phyloP scores from a whole-genome alignment of 495 filamentous ascomycete genomes.

The Neurospora sublineolata region DNA sequence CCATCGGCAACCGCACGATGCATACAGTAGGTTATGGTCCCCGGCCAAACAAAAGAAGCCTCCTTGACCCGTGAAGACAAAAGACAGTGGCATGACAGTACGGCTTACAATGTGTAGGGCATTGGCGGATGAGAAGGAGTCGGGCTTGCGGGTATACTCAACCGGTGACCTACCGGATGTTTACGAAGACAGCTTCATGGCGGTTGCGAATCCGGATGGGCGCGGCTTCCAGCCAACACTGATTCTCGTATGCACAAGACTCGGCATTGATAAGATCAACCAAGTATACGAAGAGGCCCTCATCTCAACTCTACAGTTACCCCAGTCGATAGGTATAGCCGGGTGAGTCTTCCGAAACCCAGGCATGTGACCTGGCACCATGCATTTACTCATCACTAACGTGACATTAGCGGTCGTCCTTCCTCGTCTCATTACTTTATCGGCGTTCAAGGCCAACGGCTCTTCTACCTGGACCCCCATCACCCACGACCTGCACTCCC shows the following conservation, averaged over 20 bases:
- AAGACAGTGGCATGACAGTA: not conserved
- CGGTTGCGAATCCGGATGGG: slow-evolving; percentile 53
- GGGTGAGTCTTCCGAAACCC: slow-evolving; percentile 49
- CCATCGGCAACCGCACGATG: slow-evolving; percentile 95
- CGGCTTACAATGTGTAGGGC: slow-evolving; percentile 42
- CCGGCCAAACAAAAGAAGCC: not conserved
- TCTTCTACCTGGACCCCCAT: slow-evolving; percentile 97
- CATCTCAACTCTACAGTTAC: slow-evolving; percentile 65
- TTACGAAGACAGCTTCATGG: slow-evolving; percentile 77
- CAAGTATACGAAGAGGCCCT: slow-evolving; percentile 87
- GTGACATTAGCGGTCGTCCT: slow-evolving; percentile 61
- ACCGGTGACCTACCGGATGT: slow-evolving; percentile 85
- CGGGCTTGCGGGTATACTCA: slow-evolving; percentile 67
- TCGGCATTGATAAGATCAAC: slow-evolving; percentile 90
- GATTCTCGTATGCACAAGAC: slow-evolving; percentile 72
- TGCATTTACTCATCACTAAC: slow-evolving; percentile 4
- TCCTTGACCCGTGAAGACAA: not conserved
- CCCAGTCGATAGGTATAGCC: slow-evolving; percentile 88
- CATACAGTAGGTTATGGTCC: slow-evolving; percentile 61
- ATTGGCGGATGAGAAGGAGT: slow-evolving; percentile 50
- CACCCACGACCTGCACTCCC: slow-evolving; percentile 59
- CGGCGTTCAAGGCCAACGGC: slow-evolving; percentile 74
- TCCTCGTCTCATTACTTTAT: slow-evolving; percentile 95
- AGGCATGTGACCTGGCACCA: not conserved
- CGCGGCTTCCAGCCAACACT: slow-evolving; percentile 68